A percentile compares a stretch with the other conserved stretches of the same genome.
These are phyloP conservation scores for Sicyos edulis DNA, from an alignment of 306 rosid species.

Conservation along the genomic window DNA sequence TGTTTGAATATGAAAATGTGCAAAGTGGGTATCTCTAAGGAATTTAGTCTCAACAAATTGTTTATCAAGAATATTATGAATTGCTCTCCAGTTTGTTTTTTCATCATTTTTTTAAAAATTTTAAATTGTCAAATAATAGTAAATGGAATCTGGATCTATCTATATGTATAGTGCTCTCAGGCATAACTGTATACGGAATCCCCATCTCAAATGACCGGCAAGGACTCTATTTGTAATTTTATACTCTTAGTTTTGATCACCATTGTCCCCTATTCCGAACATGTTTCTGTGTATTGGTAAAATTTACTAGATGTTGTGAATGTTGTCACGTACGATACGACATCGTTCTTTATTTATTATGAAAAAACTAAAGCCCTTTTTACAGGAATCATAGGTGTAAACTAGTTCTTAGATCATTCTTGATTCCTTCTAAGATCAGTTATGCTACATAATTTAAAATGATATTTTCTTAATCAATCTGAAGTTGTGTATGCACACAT, in stretches of 20 bases:
- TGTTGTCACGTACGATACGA: not conserved
- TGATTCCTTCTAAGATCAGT: not conserved
- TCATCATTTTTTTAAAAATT: not conserved
- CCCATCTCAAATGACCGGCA: not conserved
- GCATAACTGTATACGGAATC: not conserved
- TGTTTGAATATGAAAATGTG: not conserved
- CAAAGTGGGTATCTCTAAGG: not conserved
- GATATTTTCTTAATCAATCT: not conserved
- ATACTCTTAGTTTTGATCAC: not conserved
- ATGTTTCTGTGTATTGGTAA: not conserved
- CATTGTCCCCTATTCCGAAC: not conserved
- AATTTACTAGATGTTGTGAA: not conserved
- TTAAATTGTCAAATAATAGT: not conserved
- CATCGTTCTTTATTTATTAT: not conserved
- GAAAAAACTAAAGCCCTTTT: not conserved
- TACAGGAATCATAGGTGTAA: not conserved
- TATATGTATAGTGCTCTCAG: not conserved
- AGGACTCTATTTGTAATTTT: conserved; percentile 3
- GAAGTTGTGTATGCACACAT: not conserved
- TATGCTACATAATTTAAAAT: not conserved
- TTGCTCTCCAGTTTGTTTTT: not conserved
- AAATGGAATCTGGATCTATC: not conserved
- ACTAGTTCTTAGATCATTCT: not conserved
- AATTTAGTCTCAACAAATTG: too few species aligned
- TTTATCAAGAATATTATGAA: not conserved